Conservation (phyloP, 345 rosid species). For the Excoecaria agallocha region DNA sequence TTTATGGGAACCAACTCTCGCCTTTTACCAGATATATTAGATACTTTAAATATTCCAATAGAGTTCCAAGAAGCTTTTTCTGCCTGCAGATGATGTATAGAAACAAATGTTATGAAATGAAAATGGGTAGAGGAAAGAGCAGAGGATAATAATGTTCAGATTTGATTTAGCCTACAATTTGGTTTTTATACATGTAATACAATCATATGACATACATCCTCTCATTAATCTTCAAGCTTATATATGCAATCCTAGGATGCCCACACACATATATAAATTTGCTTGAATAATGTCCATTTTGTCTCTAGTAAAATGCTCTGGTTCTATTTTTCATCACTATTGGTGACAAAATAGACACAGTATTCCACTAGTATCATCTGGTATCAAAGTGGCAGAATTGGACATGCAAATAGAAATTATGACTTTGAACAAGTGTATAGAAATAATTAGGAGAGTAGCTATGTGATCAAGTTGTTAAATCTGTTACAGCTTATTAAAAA, state of each 20-base stretch:
- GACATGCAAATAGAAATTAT: too few relatives aligned
- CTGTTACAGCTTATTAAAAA: slow-evolving; percentile 18
- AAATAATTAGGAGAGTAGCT: background rate
- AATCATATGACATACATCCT: background rate
- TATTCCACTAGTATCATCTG: background rate
- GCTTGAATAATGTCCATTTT: background rate
- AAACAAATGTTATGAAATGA: background rate
- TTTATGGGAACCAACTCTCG: slow-evolving; percentile 63
- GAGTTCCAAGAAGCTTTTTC: slow-evolving; percentile 73
- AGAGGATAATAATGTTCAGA: background rate
- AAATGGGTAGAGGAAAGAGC: background rate
- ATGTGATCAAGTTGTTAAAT: background rate
- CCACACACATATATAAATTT: background rate
- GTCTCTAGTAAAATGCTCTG: background rate
- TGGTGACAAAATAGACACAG: background rate
- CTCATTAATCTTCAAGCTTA: background rate
- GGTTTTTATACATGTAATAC: background rate
- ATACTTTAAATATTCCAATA: slow-evolving; percentile 72
- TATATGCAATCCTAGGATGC: background rate
- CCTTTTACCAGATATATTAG: slow-evolving; percentile 77
- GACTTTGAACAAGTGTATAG: too few relatives aligned
- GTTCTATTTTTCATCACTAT: background rate
- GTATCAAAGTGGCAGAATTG: background rate
- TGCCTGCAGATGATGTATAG: slow-evolving; percentile 49
- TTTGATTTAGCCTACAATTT: background rate